These are phyloP conservation scores for Fusarium proliferatum DNA, from an alignment of 2,329 filamentous ascomycete genomes.

Conservation along the genomic window DNA sequence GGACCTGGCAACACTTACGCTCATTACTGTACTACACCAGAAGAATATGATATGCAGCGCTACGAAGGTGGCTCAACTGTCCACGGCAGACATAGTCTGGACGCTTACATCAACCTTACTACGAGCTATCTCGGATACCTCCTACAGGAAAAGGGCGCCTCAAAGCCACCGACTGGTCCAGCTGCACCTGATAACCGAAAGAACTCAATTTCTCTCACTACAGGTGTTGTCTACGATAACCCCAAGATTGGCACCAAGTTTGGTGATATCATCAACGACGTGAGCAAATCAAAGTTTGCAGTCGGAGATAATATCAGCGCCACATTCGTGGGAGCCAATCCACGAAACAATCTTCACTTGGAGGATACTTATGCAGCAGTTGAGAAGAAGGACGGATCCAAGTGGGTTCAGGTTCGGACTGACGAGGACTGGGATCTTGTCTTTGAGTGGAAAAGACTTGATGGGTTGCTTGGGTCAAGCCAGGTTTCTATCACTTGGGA, in stretches of 20 bases:
- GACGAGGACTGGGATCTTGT: slow-evolving; percentile 17
- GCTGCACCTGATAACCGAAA: neutral
- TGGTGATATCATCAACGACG: neutral
- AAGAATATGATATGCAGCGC: slow-evolving; percentile 7
- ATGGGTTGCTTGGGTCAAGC: neutral
- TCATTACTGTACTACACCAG: slow-evolving; percentile 4
- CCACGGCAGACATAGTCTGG: neutral
- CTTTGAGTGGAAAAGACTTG: slow-evolving; percentile 9
- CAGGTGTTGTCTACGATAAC: slow-evolving; percentile 10
- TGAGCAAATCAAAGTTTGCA: neutral
- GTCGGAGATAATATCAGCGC: neutral
- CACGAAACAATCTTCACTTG: neutral
- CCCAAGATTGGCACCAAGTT: neutral
- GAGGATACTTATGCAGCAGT: slow-evolving; percentile 1
- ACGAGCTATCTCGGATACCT: neutral
- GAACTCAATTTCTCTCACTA: neutral
- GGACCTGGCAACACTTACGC: slow-evolving; percentile 7
- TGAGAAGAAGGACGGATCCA: neutral
- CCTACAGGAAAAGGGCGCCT: neutral
- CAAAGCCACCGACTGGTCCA: neutral
- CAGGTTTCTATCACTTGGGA: slow-evolving; percentile 1
- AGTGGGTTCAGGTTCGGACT: neutral
- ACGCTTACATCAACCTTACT: slow-evolving; percentile 1
- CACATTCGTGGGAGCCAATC: neutral
- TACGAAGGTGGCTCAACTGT: slow-evolving; percentile 12